Percentiles rank a stretch among this genome's conserved stretches.
Conservation (phyloP, 1,284 basidiomycete genomes). For the Wolfiporia cocos region DNA sequence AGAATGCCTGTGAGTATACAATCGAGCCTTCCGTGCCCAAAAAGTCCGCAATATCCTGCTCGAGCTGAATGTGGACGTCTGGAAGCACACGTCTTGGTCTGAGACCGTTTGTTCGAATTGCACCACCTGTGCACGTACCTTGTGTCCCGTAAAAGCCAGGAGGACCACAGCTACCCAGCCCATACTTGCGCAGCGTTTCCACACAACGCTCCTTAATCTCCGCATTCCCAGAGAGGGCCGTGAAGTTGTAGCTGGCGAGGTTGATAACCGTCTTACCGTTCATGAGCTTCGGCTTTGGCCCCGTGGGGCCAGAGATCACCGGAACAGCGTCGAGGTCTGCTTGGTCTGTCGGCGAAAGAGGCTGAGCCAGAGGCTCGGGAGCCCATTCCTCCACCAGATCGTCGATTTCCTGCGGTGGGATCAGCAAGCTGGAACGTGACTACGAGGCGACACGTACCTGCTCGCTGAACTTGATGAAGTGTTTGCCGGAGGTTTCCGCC, state of each 20-base stretch:
- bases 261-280: constrained; percentile 83
- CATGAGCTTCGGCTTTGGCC: constrained; percentile 77
- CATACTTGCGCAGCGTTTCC: constrained; percentile 86
- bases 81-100: no score
- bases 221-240: constrained; percentile 87
- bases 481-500: constrained; percentile 79
- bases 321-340: constrained; percentile 73
- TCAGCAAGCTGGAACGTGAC: background rate
- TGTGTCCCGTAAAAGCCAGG: constrained; percentile 97
- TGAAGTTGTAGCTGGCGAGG: constrained; percentile 91
- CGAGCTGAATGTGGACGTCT: constrained; percentile 93
- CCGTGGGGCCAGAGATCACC: constrained; percentile 75
- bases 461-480: constrained; percentile 87
- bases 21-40: constrained; percentile 87
- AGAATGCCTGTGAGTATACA: constrained; percentile 93
- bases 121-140: constrained; percentile 42
- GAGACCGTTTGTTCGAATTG: constrained; percentile 35
- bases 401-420: constrained; percentile 76
- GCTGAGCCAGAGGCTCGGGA: constrained; percentile 79
- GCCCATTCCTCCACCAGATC: constrained; percentile 95
- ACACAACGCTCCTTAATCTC: constrained; percentile 83
- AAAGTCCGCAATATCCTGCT: constrained; percentile 87
- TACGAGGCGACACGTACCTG: constrained; percentile 50
- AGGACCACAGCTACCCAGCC: constrained; percentile 94
- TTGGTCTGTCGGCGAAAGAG: constrained; percentile 55